phyloP scores from a whole-genome alignment of 164 flowering plant genomes.

The Aristolochia contorta region DNA sequence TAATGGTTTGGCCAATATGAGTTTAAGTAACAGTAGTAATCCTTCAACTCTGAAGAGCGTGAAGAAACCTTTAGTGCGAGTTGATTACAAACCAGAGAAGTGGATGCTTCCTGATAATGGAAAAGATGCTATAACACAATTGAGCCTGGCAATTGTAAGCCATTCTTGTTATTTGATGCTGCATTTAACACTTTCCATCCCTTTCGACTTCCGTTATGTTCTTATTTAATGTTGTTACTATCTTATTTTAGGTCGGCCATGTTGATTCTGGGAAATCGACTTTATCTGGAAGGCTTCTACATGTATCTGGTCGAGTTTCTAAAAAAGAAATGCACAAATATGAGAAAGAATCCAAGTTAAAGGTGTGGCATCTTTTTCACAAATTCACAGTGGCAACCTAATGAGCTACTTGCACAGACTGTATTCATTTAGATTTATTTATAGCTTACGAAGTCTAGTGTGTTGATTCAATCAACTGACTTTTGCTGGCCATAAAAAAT shows the following conservation, averaged over 20 bases:
- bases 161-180: background rate
- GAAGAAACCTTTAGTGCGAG: slow-evolving; percentile 18
- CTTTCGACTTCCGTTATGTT: background rate
- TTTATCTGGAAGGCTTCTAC: slow-evolving; percentile 85
- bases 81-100: slow-evolving; percentile 53
- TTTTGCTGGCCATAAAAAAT: too few relatives aligned
- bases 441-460: too few relatives aligned
- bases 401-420: too few relatives aligned
- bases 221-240: background rate
- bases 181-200: background rate
- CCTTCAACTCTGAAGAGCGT: slow-evolving; percentile 11
- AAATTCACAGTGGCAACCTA: too few relatives aligned
- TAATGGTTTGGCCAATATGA: slow-evolving; percentile 22
- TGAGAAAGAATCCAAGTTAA: slow-evolving; percentile 76
- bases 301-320: slow-evolving; percentile 70
- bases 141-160: slow-evolving; percentile 93
- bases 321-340: slow-evolving; percentile 87
- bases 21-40: slow-evolving; percentile 16
- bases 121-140: slow-evolving; percentile 42
- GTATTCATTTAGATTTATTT: too few relatives aligned
- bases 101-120: slow-evolving; percentile 68
- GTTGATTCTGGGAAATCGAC: slow-evolving; percentile 99
- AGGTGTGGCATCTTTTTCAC: slow-evolving; percentile 27
- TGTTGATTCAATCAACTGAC: too few relatives aligned
- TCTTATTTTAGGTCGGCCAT: slow-evolving; percentile 76